Conservation (phyloP, 129 eudicot genomes). For the Saposhnikovia divaricata region DNA sequence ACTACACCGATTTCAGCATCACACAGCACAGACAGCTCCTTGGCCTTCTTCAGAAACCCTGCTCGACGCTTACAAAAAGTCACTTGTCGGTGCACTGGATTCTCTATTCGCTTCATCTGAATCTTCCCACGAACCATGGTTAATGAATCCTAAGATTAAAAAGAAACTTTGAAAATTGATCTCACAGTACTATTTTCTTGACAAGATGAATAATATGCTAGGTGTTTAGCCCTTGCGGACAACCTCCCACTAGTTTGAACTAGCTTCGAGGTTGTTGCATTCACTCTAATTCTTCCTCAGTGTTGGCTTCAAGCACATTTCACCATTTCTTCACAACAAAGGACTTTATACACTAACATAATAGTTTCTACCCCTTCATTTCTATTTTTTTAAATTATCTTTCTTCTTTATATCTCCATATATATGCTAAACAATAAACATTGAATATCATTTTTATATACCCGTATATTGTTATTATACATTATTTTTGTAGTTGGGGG, state of each 20-base stretch:
- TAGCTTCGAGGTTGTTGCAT: conserved; percentile 96
- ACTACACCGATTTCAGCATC: conserved; percentile 90
- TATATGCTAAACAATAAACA: neutral
- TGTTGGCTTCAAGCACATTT: neutral
- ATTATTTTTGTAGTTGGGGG: neutral
- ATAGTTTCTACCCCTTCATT: neutral
- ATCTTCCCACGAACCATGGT: conserved; percentile 89
- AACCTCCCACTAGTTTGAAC: conserved; percentile 99
- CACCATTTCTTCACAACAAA: neutral
- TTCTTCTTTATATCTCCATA: neutral
- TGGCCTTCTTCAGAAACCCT: conserved; percentile 93
- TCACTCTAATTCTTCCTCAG: conserved; percentile 22
- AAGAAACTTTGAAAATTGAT: neutral
- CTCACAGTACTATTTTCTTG: neutral
- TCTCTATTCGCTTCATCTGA: conserved; percentile 90
- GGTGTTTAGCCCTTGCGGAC: conserved; percentile 39
- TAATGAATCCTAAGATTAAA: neutral
- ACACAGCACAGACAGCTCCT: conserved; percentile 87
- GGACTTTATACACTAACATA: conserved; percentile 2
- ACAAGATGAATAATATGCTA: conserved; percentile 20
- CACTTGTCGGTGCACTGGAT: conserved; percentile 93
- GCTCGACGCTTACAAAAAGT: conserved; percentile 97
- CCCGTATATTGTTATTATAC: neutral
- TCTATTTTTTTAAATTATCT: neutral
- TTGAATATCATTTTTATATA: neutral